A percentile compares a stretch with the other conserved stretches of the same genome.
phyloP scores from a whole-genome alignment of 176 grass and related monocot genomes.

The Melocanna baccifera region DNA sequence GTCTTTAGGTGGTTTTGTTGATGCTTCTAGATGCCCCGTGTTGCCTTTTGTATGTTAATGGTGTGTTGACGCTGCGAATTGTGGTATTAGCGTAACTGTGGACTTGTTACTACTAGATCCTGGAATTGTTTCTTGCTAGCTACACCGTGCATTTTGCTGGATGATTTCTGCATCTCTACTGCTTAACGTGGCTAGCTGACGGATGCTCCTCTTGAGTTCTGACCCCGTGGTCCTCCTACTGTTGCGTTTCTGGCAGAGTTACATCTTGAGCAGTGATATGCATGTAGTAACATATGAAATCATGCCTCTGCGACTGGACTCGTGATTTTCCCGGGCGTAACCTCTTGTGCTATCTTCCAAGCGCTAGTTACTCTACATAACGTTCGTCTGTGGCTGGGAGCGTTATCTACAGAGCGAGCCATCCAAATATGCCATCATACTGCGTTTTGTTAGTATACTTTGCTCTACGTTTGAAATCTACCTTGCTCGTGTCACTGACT shows the following conservation, averaged over 20 bases:
- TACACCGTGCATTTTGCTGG: neutral
- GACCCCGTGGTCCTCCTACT: neutral
- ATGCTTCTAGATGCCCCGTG: neutral
- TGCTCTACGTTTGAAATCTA: too few species aligned
- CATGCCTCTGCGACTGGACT: too few species aligned
- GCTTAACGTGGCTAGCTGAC: neutral
- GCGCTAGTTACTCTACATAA: too few species aligned
- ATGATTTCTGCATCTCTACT: neutral
- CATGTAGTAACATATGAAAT: neutral
- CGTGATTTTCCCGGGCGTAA: too few species aligned
- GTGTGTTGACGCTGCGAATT: neutral
- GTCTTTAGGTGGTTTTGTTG: neutral
- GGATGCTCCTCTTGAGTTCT: neutral
- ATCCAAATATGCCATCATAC: too few species aligned
- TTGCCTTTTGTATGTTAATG: neutral
- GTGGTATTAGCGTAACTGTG: constrained; percentile 24
- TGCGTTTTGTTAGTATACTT: too few species aligned
- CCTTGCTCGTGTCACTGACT: too few species aligned
- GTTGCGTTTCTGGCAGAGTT: neutral
- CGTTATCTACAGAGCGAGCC: too few species aligned
- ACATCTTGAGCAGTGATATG: neutral
- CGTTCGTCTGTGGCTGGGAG: neutral
- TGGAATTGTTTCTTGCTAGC: neutral
- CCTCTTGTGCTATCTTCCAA: too few species aligned
- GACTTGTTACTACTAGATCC: constrained; percentile 8